Evolutionary conservation across 2,329 filamentous ascomycete species (phyloP).

Genomic region (Corniculantispora saksenae): DNA sequence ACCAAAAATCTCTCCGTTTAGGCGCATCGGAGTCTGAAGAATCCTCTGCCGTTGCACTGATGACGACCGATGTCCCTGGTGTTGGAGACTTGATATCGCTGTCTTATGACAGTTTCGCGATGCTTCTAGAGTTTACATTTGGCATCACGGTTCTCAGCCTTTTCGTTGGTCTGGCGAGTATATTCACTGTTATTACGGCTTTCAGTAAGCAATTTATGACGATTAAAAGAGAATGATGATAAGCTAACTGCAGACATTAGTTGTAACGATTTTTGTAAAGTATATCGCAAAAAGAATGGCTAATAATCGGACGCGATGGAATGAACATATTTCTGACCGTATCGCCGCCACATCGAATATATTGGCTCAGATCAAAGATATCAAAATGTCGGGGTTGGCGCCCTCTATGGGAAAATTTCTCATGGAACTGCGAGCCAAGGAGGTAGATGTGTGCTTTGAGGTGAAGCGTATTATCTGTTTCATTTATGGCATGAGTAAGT

Average conservation of each 20-base stretch:
- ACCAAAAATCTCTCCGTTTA: neutral
- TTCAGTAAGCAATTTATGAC: neutral
- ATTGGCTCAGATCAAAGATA: slow-evolving; percentile 4
- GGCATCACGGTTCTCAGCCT: neutral
- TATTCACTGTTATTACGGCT: slow-evolving; percentile 1
- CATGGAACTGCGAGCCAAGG: neutral
- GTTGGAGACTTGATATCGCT: neutral
- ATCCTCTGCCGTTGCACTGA: neutral
- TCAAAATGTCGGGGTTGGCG: slow-evolving; percentile 11
- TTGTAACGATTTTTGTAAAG: neutral
- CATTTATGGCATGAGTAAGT: neutral
- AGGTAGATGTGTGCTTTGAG: neutral
- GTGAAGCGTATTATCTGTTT: neutral
- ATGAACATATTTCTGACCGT: slow-evolving; percentile 1
- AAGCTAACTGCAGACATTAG: neutral
- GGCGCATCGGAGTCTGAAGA: neutral
- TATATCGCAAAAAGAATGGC: neutral
- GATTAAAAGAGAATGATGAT: neutral
- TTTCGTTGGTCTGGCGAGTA: neutral
- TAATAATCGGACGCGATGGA: neutral
- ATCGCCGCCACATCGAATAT: slow-evolving; percentile 15
- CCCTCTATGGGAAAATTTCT: neutral
- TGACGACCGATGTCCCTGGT: slow-evolving; percentile 1
- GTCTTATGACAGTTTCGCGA: neutral
- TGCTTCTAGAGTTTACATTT: neutral